Evolutionary conservation across 805 yeast genomes (phyloP).

Genomic region (Cyberlindnera maritima): DNA sequence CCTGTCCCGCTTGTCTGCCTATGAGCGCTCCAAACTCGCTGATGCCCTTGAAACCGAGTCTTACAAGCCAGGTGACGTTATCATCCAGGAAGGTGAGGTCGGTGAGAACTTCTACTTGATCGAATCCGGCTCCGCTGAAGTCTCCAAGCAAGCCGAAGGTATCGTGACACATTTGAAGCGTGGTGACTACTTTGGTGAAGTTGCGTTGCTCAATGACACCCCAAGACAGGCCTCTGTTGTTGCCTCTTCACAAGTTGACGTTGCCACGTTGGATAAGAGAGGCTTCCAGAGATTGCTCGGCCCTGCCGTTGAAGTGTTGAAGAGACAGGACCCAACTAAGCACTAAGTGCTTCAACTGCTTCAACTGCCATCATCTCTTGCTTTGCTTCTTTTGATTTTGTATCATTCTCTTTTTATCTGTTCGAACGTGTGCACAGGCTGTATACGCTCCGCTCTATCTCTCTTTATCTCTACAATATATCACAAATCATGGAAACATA

Average conservation of each 20-base stretch:
- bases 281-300: constrained; percentile 95
- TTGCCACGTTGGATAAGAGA: constrained; percentile 87
- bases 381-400: too few species aligned
- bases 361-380: too few species aligned
- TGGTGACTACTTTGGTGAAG: constrained; percentile 96
- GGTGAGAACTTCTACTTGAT: constrained; percentile 76
- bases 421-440: not conserved
- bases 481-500: too few species aligned
- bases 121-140: constrained; percentile 81
- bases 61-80: constrained; percentile 66
- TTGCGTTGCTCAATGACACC: constrained; percentile 84
- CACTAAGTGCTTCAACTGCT: constrained; percentile 16
- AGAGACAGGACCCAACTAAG: constrained; percentile 78
- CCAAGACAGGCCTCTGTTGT: constrained; percentile 94
- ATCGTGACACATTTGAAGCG: constrained; percentile 56
- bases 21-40: constrained; percentile 88
- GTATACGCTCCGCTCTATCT: not conserved
- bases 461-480: too few species aligned
- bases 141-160: constrained; percentile 58
- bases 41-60: constrained; percentile 86
- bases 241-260: constrained; percentile 72
- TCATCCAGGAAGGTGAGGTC: constrained; percentile 82
- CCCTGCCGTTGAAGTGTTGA: constrained; percentile 86
- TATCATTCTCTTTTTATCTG: too few species aligned
- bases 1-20: constrained; percentile 64